These are phyloP conservation scores for Pichia nanzhaoensis DNA, from an alignment of 805 yeast species.

Conservation along the genomic window DNA sequence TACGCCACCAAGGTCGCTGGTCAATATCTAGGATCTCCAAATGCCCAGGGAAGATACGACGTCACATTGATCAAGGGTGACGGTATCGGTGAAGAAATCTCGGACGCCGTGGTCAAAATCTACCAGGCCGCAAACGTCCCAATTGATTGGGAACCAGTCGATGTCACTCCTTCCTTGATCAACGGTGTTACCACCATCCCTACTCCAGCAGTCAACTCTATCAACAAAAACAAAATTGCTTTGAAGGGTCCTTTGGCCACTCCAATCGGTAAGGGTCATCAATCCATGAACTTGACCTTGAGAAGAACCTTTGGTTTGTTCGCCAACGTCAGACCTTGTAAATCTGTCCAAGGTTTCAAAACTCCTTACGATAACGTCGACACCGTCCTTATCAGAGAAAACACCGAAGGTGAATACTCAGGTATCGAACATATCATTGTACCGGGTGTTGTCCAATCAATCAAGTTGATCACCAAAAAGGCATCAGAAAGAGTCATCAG, in stretches of 20 bases:
- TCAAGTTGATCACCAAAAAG: slow-evolving; percentile 91
- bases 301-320: slow-evolving; percentile 95
- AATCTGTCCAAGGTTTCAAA: slow-evolving; percentile 86
- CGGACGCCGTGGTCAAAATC: slow-evolving; percentile 88
- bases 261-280: slow-evolving; percentile 98
- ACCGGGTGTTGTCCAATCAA: slow-evolving; percentile 97
- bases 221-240: slow-evolving; percentile 89
- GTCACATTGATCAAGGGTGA: slow-evolving; percentile 98
- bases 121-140: slow-evolving; percentile 94
- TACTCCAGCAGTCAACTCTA: slow-evolving; percentile 82
- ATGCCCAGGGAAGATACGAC: slow-evolving; percentile 76
- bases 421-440: slow-evolving; percentile 98
- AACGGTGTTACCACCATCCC: slow-evolving; percentile 94
- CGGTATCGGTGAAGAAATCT: slow-evolving; percentile 95
- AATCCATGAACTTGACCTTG: slow-evolving; percentile 92
- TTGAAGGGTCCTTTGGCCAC: slow-evolving; percentile 98
- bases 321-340: slow-evolving; percentile 97
- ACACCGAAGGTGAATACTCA: slow-evolving; percentile 99
- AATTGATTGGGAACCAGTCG: slow-evolving; percentile 94
- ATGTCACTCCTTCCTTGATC: slow-evolving; percentile 87
- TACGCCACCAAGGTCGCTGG: slow-evolving; percentile 44
- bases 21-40: slow-evolving; percentile 58
- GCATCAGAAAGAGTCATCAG: slow-evolving; percentile 96
- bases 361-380: slow-evolving; percentile 88
- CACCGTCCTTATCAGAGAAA: slow-evolving; percentile 95